These are phyloP conservation scores for Pestalotiopsis sp. DNA, from an alignment of 2,329 filamentous ascomycete species.

Conservation along the genomic window DNA sequence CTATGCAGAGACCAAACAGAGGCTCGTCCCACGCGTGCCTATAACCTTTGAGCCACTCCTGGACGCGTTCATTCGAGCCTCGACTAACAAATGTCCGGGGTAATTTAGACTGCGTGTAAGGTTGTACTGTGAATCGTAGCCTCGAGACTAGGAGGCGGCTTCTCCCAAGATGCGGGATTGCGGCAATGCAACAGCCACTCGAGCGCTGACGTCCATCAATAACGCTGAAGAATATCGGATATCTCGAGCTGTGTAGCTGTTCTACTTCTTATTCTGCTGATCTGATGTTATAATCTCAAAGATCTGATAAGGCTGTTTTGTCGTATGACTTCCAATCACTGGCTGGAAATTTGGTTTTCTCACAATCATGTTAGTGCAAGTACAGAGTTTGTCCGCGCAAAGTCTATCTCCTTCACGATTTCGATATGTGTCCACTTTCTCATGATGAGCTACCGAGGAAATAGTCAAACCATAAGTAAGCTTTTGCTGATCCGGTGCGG, in stretches of 20 bases:
- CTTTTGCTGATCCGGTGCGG: background rate
- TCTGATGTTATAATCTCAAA: background rate
- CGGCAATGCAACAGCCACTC: background rate
- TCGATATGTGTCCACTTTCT: background rate
- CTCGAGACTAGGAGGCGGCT: background rate
- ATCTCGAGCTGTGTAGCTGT: background rate
- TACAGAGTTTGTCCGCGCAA: background rate
- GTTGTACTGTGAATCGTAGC: background rate
- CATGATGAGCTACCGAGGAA: background rate
- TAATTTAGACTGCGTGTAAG: background rate
- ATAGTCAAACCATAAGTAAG: background rate
- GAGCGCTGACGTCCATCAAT: background rate
- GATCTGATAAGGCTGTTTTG: background rate
- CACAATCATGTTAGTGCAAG: background rate
- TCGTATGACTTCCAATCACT: background rate
- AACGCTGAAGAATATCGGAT: background rate
- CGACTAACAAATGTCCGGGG: background rate
- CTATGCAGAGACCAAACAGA: background rate
- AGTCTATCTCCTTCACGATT: background rate
- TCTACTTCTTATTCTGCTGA: background rate
- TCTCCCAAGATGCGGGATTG: background rate
- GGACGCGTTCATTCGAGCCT: background rate
- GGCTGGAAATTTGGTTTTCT: background rate
- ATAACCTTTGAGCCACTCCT: background rate
- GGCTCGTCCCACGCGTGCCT: background rate